Percentiles rank a stretch among this genome's conserved stretches.
Evolutionary conservation across 495 filamentous ascomycete genomes (phyloP).

Genomic region (Penicillium chermesinum): DNA sequence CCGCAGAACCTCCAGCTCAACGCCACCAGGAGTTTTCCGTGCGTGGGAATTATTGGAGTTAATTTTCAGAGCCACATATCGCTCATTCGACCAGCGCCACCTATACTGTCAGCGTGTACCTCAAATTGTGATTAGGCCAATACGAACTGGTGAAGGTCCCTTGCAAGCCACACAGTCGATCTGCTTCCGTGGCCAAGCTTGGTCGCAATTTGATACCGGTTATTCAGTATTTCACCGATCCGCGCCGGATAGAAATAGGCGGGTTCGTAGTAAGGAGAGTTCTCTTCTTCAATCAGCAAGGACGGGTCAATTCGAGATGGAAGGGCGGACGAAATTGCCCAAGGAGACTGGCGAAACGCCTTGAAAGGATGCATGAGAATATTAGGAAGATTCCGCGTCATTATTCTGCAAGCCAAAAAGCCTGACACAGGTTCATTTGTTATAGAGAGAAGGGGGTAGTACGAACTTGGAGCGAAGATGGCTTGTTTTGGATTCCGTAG

Average conservation of each 20-base stretch:
- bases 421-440: constrained; percentile 1
- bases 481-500: neutral
- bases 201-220: constrained; percentile 32
- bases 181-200: constrained; percentile 37
- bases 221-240: constrained; percentile 31
- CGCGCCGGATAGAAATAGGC: constrained; percentile 31
- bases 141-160: constrained; percentile 26
- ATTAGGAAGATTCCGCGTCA: constrained; percentile 5
- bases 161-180: constrained; percentile 37
- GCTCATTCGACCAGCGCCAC: constrained; percentile 26
- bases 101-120: constrained; percentile 4
- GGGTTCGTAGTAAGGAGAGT: constrained; percentile 27
- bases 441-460: constrained; percentile 1
- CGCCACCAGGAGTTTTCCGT: constrained; percentile 12
- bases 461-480: neutral
- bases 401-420: constrained; percentile 5
- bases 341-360: constrained; percentile 4
- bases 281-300: constrained; percentile 32
- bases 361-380: constrained; percentile 2
- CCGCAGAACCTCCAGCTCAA: constrained; percentile 15
- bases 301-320: constrained; percentile 7
- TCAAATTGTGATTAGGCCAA: neutral
- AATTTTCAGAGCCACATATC: constrained; percentile 35
- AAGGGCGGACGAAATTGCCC: constrained; percentile 1
- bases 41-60: constrained; percentile 12